Evolutionary conservation across 352 stramenopile genomes (phyloP).

Genomic region (Phytopythium chamaehyphon): DNA sequence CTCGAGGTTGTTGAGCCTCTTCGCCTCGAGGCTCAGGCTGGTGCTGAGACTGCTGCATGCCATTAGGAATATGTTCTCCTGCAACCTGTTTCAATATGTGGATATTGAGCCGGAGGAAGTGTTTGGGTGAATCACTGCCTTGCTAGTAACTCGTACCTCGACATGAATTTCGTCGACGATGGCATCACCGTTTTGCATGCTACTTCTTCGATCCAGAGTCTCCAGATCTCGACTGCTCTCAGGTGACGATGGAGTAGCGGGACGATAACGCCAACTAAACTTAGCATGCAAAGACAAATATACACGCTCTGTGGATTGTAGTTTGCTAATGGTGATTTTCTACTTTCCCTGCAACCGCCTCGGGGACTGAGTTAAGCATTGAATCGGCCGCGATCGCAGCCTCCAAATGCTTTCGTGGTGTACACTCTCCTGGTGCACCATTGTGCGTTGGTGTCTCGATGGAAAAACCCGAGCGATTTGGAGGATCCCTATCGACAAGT

Average conservation of each 20-base stretch:
- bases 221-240: no score
- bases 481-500: constrained; percentile 33
- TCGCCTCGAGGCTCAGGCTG: not conserved
- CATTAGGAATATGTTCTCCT: no score
- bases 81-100: no score
- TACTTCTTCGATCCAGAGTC: not conserved
- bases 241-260: no score
- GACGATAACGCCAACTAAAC: no score
- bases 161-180: not conserved
- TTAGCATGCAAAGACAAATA: no score
- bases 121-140: no score
- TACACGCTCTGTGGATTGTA: no score
- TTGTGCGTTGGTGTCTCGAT: constrained; percentile 2
- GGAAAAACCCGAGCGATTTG: constrained; percentile 9
- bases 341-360: not conserved
- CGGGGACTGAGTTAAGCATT: constrained; percentile 23
- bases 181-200: not conserved
- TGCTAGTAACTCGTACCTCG: not conserved
- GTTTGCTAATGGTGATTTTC: no score
- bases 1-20: not conserved
- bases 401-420: constrained; percentile 47
- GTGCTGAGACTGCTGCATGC: no score
- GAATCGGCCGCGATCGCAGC: constrained; percentile 44
- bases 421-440: constrained; percentile 28
- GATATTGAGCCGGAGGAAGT: no score